phyloP scores from a whole-genome alignment of 306 rosid species.

The Trifolium repens region DNA sequence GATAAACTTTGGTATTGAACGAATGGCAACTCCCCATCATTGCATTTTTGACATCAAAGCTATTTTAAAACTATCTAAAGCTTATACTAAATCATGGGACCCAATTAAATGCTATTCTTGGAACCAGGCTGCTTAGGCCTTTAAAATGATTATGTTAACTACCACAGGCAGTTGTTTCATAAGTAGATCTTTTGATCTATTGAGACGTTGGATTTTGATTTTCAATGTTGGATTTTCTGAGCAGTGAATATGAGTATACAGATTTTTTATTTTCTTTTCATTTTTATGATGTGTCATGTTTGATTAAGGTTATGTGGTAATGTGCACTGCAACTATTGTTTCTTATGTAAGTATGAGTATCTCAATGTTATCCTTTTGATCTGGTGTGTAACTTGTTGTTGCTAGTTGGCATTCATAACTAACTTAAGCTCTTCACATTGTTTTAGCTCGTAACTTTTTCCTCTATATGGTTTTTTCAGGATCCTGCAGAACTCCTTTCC shows the following conservation, averaged over 20 bases:
- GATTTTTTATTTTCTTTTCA: constrained; percentile 2
- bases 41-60: neutral
- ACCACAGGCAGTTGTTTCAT: constrained; percentile 14
- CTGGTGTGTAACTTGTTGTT: constrained; percentile 1
- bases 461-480: constrained; percentile 56
- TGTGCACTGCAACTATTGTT: constrained; percentile 20
- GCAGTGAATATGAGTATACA: neutral
- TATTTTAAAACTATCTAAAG: neutral
- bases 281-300: constrained; percentile 32
- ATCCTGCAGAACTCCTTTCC: constrained; percentile 87
- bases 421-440: constrained; percentile 7
- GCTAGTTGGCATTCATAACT: constrained; percentile 23
- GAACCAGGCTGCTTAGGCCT: constrained; percentile 2
- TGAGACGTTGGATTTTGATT: constrained; percentile 27
- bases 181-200: neutral
- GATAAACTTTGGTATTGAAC: constrained; percentile 13
- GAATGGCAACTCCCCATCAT: constrained; percentile 1
- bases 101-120: neutral
- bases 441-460: constrained; percentile 30
- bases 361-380: constrained; percentile 32
- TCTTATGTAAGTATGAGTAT: constrained; percentile 8
- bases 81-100: neutral
- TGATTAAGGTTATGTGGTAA: constrained; percentile 25
- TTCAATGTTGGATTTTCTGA: constrained; percentile 19
- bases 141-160: constrained; percentile 29